Evolutionary conservation across 257 asterid species (phyloP), one percentile per base, ranked within the genome.

Genomic region (Scutellaria barbata): DNA sequence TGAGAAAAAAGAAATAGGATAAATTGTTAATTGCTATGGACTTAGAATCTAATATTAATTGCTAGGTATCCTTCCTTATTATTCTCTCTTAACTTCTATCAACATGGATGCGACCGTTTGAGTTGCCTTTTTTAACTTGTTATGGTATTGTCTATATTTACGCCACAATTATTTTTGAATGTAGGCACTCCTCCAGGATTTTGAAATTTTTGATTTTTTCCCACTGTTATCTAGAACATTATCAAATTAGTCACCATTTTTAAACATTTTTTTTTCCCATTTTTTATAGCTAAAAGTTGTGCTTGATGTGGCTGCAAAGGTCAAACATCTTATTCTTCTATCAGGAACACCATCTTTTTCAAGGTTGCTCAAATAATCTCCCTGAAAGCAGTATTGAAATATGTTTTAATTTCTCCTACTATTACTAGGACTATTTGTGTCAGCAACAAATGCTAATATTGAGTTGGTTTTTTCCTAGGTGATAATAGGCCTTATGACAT

Each of bases 311-410:
- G 90, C 96, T 50, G 10, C 54, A 70, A 94, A 91, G 85, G 91
- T 80, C 79, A 88, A 89, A 74, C 98, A 89, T 82, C 85, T 89
- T 68, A 83, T 94, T 84, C 89, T 94, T 66, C 81, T 94, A 20
- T 94, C 99, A 14, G 99, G 99, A 83, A 94, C 99, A 74, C 99
- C 99, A 76, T 94, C 98, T 69, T 80, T 94, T 84, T 91, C 99
- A 82, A 94, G 99, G 98, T 94, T 89, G 76, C 59, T 68, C 45
- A 76, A 63, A 69, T 74, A 78, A 47, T 76, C 73, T 30, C 74
- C 22, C 42, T 37, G 45, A 12, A 40, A 20, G 60, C 62, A 39
- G 8, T 46, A 47, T 43, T 9, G 43, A 18, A 33, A 47, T 42
- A 13, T 47, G 10, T 41, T 65, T 14, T 63, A 69, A 43, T 22